Evolutionary conservation across 31 red algal genomes (phyloP).

Genomic region (Asparagopsis taxiformis): DNA sequence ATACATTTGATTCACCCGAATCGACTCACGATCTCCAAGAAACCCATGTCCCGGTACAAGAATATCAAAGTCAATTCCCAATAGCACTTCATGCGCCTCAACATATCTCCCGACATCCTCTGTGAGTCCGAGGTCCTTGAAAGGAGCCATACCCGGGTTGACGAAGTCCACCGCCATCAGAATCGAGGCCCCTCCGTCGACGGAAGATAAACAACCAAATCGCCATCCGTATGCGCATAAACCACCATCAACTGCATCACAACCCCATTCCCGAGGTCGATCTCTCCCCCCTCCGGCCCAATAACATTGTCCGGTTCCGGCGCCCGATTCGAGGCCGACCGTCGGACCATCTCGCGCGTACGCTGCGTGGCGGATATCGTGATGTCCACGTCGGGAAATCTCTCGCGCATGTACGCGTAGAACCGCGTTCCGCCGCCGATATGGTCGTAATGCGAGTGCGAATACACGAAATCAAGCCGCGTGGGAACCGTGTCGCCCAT

Average conservation of each 20-base stretch:
- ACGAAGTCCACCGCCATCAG: slow-evolving; percentile 53
- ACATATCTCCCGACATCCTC: slow-evolving; percentile 28
- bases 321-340: slow-evolving; percentile 12
- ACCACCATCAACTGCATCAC: slow-evolving; percentile 17
- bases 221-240: slow-evolving; percentile 44
- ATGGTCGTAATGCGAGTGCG: slow-evolving; percentile 70
- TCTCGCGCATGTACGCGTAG: neutral
- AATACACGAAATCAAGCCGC: slow-evolving; percentile 55
- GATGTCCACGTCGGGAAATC: slow-evolving; percentile 27
- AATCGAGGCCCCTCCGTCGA: slow-evolving; percentile 16
- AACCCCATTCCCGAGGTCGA: slow-evolving; percentile 13
- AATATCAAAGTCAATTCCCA: slow-evolving; percentile 35
- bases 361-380: slow-evolving; percentile 23
- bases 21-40: slow-evolving; percentile 23
- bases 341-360: neutral
- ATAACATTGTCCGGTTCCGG: slow-evolving; percentile 22
- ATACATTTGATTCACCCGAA: slow-evolving; percentile 22
- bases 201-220: slow-evolving; percentile 54
- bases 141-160: slow-evolving; percentile 46
- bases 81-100: slow-evolving; percentile 17
- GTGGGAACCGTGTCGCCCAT: slow-evolving; percentile 9
- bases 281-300: neutral
- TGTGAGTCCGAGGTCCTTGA: slow-evolving; percentile 35
- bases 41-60: slow-evolving; percentile 55
- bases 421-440: slow-evolving; percentile 48